Evolutionary conservation across 805 yeast genomes (phyloP).

Genomic region (Wickerhamiella musiphila): DNA sequence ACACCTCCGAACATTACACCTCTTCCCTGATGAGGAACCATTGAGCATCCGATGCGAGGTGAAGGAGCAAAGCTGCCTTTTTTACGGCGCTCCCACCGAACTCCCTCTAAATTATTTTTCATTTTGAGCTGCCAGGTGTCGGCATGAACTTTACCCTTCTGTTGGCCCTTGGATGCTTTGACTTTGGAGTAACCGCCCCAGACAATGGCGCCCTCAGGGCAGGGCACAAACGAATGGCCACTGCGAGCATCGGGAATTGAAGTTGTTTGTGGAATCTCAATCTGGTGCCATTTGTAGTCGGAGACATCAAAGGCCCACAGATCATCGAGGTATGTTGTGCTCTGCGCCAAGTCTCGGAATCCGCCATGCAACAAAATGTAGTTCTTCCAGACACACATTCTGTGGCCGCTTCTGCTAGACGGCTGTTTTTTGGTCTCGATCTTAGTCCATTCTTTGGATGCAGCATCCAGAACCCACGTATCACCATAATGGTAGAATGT

Average conservation of each 20-base stretch:
- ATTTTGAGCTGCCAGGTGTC: slow-evolving; percentile 81
- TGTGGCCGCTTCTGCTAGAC: slow-evolving; percentile 77
- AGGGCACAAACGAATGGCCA: slow-evolving; percentile 76
- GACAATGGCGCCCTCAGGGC: slow-evolving; percentile 60
- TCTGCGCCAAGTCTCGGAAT: slow-evolving; percentile 72
- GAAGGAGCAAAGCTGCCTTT: slow-evolving; percentile 84
- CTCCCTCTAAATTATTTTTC: slow-evolving; percentile 61
- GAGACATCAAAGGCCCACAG: slow-evolving; percentile 86
- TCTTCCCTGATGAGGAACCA: slow-evolving; percentile 78
- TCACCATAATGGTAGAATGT: slow-evolving; percentile 94
- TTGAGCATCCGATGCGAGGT: slow-evolving; percentile 86
- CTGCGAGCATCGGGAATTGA: slow-evolving; percentile 79
- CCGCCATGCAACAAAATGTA: slow-evolving; percentile 79
- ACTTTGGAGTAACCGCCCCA: slow-evolving; percentile 94
- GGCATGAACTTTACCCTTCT: slow-evolving; percentile 73
- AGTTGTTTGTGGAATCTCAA: slow-evolving; percentile 70
- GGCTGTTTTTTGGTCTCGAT: slow-evolving; percentile 58
- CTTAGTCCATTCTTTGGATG: slow-evolving; percentile 77
- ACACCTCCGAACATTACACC: slow-evolving; percentile 94
- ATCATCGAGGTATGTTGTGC: slow-evolving; percentile 70
- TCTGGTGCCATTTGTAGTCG: slow-evolving; percentile 77
- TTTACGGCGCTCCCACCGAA: slow-evolving; percentile 78
- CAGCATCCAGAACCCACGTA: slow-evolving; percentile 82
- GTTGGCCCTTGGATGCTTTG: slow-evolving; percentile 67
- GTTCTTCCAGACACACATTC: slow-evolving; percentile 85